Evolutionary conservation across 2,329 filamentous ascomycete genomes (phyloP), one percentile per base, ranked within the genome.

Genomic region (Dactylellina haptotyla): DNA sequence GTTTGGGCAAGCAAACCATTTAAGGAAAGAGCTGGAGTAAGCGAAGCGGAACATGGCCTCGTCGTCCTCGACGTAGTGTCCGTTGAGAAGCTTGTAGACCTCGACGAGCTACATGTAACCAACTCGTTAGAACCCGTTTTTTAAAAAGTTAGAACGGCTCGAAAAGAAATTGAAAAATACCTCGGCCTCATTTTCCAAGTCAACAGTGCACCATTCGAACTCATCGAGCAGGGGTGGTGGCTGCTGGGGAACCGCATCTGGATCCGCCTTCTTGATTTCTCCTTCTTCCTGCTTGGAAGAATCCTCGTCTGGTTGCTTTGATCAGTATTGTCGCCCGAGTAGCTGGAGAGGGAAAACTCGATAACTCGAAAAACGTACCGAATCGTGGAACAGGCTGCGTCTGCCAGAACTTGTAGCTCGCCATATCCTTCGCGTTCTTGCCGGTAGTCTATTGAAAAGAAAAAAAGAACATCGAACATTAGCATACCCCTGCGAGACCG

Each of bases 31-130:
- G 39, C 88, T 84, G 0, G 93, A 96, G 83, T 99, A 99, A 81
- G 95, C 94, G 85, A 99, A 98, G 61, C 95, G 89, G 84, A 99
- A 98, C 86, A 96, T 96, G 75, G 94, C 93, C 80, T 97, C 93
- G 78, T 93, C 90, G 80, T 99, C 95, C 83, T 99, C 95, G 71
- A 99, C 95, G 77, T 98, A 99, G 82, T 99, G 95, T 63, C 92
- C 90, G 76, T 91, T 92, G 69, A 99, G 85, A 77, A 99, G 84
- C 77, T 97, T 91, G 81, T 93, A 97, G 4, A 99, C 89, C 83
- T 99, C 95, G 78, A 92, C 88, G 75, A 97, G 85, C 84, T 91
- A 51, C 59, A 34, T 28, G 8, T 48, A 23, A 16, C 10, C 6
- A 32, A n/a, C n/a, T n/a, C n/a, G n/a, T 63, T 45, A 30, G 34